Percentiles rank a stretch among this genome's conserved stretches.
Evolutionary conservation across 2,329 filamentous ascomycete species (phyloP).

Genomic region (Fusarium multiceps): DNA sequence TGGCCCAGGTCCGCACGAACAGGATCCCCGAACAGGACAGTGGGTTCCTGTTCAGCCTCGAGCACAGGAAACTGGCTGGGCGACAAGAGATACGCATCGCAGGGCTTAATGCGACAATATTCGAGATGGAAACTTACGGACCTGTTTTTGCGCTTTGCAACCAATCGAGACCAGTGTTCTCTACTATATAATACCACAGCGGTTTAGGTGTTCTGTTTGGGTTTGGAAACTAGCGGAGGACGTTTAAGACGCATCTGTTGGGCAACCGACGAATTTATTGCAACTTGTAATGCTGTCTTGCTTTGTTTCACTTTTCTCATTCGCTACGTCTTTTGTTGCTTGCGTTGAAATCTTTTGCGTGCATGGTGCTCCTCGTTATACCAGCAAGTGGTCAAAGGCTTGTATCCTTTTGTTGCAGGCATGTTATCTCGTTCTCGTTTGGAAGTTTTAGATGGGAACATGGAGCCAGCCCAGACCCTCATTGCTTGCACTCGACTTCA

Average conservation of each 20-base stretch:
- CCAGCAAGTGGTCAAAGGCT: conserved; percentile 24
- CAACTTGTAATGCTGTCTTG: conserved; percentile 23
- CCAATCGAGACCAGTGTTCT: conserved; percentile 16
- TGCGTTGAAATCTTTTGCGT: conserved; percentile 35
- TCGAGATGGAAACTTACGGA: conserved; percentile 13
- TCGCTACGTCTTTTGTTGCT: conserved; percentile 21
- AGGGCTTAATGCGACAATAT: conserved; percentile 38
- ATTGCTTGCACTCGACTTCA: conserved; percentile 25
- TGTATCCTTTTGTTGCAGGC: conserved; percentile 30
- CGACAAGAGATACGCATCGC: conserved; percentile 46
- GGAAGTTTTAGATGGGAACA: conserved; percentile 4
- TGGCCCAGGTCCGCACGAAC: conserved; percentile 49
- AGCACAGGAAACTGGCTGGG: conserved; percentile 53
- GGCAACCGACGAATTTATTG: conserved; percentile 43
- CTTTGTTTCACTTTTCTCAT: conserved; percentile 22
- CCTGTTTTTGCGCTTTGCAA: conserved; percentile 1
- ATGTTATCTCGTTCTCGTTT: conserved; percentile 15
- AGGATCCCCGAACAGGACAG: conserved; percentile 52
- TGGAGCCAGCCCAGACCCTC: conserved; percentile 18
- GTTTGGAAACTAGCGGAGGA: conserved; percentile 38
- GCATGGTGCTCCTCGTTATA: conserved; percentile 17
- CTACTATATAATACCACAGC: conserved; percentile 42
- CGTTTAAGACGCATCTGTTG: conserved; percentile 46
- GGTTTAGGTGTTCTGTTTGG: conserved; percentile 33
- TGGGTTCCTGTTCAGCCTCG: conserved; percentile 51